Base-by-base conservation (phyloP, 495 filamentous ascomycete genomes). In the Aspergillus mulundensis region DNA sequence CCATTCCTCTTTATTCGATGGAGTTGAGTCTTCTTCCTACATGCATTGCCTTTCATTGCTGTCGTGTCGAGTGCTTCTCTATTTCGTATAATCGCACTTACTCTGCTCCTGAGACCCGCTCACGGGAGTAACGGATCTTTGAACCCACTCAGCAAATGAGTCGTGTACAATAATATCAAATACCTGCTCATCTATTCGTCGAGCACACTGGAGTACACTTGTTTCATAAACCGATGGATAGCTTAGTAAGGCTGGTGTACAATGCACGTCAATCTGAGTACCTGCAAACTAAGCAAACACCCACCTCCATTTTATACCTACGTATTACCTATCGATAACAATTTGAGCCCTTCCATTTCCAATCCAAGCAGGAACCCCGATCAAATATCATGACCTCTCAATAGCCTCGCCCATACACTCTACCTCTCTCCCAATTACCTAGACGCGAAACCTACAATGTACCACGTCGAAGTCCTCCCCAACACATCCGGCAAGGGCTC, bases 401-500 rank as follows among this genome's bases (percentile, higher is more conserved):
- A 49, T 12, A 48, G 52, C n/a, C 21, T 36, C 39, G 5, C 12
- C 5, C 1, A 7, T 10, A 40, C 5, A 16, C n/a, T 8, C 38
- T 6, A 18, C 12, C n/a, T 18, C 34, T 16, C 47, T 32, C 23
- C 36, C 36, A 42, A 32, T 41, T n/a, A 40, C 16, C 3, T 28
- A 28, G 25, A 40, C 4, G 4, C 14, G 1, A 24, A 18, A 42
- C 5, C 11, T 24, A 54, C 2, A 14, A 86, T 86, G 81, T 84
- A 85, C 52, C 77, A 72, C 46, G 82, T 96, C 62, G 85, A 93
- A 68, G 83, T 93, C 46, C 74, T 96, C 43, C 85, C 89, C 15
- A 64, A 85, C 77, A 79, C 86, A 3, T 82, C 82, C 4, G 25
- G 25, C 40, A 36, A 36, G 11, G 25, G 25, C 3, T 82, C 83